Evolutionary conservation across 208 protist species (phyloP).

Genomic region (Trypanosoma theileri): DNA sequence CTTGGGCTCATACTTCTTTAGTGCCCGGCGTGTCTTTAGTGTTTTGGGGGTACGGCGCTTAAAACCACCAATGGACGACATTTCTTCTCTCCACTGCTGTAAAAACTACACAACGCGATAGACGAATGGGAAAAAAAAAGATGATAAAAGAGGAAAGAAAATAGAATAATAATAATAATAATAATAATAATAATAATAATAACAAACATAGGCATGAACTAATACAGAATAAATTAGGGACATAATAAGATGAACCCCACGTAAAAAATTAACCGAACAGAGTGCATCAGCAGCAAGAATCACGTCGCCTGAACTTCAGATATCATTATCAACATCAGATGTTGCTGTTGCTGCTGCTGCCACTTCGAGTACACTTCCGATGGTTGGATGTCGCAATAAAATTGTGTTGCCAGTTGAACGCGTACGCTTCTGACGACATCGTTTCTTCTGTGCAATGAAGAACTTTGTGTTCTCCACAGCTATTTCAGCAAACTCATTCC

Average conservation of each 20-base stretch:
- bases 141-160: conserved; percentile 25
- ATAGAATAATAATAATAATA: conserved; percentile 21
- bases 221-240: too few relatives aligned
- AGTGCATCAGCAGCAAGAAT: too few relatives aligned
- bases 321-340: too few relatives aligned
- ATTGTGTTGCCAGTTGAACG: conserved; percentile 1
- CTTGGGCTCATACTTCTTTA: conserved; percentile 87
- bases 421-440: conserved; percentile 7
- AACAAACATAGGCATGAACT: not conserved
- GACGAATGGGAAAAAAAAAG: too few relatives aligned
- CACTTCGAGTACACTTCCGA: conserved; percentile 13
- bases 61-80: conserved; percentile 54
- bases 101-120: too few relatives aligned
- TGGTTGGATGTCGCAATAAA: conserved; percentile 5
- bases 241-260: too few relatives aligned
- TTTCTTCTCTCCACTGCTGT: conserved; percentile 26
- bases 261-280: too few relatives aligned
- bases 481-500: conserved; percentile 5
- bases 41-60: conserved; percentile 73
- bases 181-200: conserved; percentile 22
- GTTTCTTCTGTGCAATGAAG: not conserved
- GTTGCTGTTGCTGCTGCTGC: not conserved
- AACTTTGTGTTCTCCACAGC: not conserved
- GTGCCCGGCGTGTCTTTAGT: conserved; percentile 52
- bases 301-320: too few relatives aligned